Conservation (phyloP, 768 basidiomycete species). For the Rossbeevera mucosa region DNA sequence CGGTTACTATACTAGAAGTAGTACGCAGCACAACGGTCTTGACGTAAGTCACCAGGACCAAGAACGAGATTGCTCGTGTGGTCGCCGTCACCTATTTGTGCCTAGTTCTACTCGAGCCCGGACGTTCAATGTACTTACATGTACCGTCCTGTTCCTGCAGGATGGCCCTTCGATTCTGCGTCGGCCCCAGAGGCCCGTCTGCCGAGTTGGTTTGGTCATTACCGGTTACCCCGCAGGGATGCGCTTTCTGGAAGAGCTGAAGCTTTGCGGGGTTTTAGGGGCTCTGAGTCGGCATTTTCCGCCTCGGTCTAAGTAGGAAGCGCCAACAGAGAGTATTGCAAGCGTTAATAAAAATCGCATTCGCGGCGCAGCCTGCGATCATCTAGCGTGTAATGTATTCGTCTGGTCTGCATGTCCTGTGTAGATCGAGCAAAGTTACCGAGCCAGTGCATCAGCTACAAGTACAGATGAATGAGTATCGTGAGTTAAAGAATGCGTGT, state of each 20-base stretch:
- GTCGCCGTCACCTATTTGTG: neutral
- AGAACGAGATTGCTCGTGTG: neutral
- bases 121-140: neutral
- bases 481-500: neutral
- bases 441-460: constrained; percentile 13
- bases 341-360: neutral
- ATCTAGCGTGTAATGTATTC: constrained; percentile 4
- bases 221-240: neutral
- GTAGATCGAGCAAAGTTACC: constrained; percentile 22
- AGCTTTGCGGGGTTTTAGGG: neutral
- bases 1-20: too few relatives aligned
- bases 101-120: neutral
- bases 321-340: neutral
- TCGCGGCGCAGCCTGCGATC: constrained; percentile 1
- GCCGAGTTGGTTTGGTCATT: neutral
- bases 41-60: neutral
- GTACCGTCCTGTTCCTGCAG: neutral
- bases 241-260: neutral
- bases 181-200: neutral
- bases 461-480: constrained; percentile 22
- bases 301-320: neutral
- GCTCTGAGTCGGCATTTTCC: neutral
- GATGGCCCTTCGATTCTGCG: neutral
- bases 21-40: neutral
- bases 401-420: constrained; percentile 2